Evolutionary conservation across 495 filamentous ascomycete species (phyloP), one percentile per base, ranked within the genome.

Genomic region (Penicilliopsis zonata): DNA sequence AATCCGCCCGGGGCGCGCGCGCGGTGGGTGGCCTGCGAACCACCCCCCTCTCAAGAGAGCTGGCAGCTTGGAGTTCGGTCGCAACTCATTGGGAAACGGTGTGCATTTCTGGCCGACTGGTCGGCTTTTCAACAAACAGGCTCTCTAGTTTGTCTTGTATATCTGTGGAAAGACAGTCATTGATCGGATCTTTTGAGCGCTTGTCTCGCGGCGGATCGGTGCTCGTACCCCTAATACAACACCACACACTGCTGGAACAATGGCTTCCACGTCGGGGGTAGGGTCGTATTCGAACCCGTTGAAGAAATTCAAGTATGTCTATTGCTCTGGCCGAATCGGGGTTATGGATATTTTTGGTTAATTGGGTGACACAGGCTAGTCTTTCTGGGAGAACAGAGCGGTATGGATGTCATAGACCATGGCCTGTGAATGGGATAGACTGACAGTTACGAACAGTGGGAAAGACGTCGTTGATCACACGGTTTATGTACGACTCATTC

Each of bases 401-500:
- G 88, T 95, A 84, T 56, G 72, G 40, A 35, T 33, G 19, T 32
- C 15, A 28, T 30, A 18, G 25, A 19, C 7, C 4, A 28, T 22
- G 25, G 28, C 16, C 35, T 14, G 19, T 3, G 17, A 5, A 32
- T 34, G 37, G 10, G 28, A 21, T 16, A 22, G 9, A 21, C n/a
- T 20, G n/a, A 14, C 34, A 21, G 5, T 20, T 40, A 16, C 17
- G n/a, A 34, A 12, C 42, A 95, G 90, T 98, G 36, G 90, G 90
- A 42, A 98, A 98, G 67, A 98, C 90, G 22, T 96, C 92, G 27
- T 64, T 98, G 49, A 98, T 98, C 54, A 98, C 90, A 34, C 80
- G 90, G 36, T 98, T 98, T 67, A 98, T 98, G 90, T 98, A 98
- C 69, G 90, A 98, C 62, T 94, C 90, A 20, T 98, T 98, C 72